Conservation (phyloP, 768 basidiomycete species). For the Kwoniella sp. region DNA sequence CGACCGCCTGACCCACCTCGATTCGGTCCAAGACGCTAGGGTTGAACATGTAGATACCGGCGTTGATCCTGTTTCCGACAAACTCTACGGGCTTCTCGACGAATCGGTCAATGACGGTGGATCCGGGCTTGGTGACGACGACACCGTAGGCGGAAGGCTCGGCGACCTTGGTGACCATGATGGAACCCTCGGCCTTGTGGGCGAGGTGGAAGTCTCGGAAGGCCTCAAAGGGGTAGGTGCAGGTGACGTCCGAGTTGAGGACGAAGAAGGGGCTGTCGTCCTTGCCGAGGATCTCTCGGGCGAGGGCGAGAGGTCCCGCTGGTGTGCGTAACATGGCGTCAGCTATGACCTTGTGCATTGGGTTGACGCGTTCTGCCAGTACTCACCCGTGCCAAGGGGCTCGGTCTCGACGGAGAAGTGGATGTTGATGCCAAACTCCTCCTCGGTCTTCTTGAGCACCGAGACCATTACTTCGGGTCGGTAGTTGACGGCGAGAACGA, state of each 20-base stretch:
- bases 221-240: slow-evolving; percentile 55
- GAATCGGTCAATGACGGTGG: slow-evolving; percentile 54
- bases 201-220: slow-evolving; percentile 55
- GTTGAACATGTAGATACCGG: slow-evolving; percentile 57
- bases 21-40: slow-evolving; percentile 54
- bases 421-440: slow-evolving; percentile 54
- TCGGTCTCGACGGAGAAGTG: slow-evolving; percentile 55
- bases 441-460: slow-evolving; percentile 53
- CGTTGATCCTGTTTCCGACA: slow-evolving; percentile 56
- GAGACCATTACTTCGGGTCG: slow-evolving; percentile 56
- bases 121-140: slow-evolving; percentile 53
- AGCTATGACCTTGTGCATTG: too few relatives aligned
- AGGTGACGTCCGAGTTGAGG: slow-evolving; percentile 56
- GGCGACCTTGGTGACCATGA: slow-evolving; percentile 56
- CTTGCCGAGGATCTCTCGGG: slow-evolving; percentile 53
- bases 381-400: slow-evolving; percentile 54
- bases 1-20: slow-evolving; percentile 45
- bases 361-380: too few relatives aligned
- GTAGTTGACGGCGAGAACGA: slow-evolving; percentile 55
- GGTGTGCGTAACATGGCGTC: neutral
- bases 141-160: slow-evolving; percentile 56
- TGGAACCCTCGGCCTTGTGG: slow-evolving; percentile 54
- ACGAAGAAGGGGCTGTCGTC: slow-evolving; percentile 57
- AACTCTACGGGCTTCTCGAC: slow-evolving; percentile 56
- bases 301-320: slow-evolving; percentile 55